Percentiles rank a stretch among this genome's conserved stretches.
Conservation (phyloP, 768 basidiomycete species). For the Podaxis rugospora region DNA sequence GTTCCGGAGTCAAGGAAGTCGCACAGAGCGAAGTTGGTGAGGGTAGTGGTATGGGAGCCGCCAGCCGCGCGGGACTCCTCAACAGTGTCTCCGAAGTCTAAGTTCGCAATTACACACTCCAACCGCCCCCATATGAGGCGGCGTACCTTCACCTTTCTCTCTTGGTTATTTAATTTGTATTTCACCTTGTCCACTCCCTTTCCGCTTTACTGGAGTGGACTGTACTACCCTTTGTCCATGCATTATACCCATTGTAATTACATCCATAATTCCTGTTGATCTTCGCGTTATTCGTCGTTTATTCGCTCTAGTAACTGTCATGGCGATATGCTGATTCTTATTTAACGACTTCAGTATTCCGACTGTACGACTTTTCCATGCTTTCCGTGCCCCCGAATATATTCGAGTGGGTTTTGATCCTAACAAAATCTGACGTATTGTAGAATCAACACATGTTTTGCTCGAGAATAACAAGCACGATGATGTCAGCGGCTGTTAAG, state of each 20-base stretch:
- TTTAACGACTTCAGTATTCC: background rate
- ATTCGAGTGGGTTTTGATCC: background rate
- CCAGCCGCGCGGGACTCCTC: constrained; percentile 49
- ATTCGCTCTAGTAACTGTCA: background rate
- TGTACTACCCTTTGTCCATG: background rate
- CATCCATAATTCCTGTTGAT: background rate
- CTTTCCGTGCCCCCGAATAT: background rate
- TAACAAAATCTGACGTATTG: too few species aligned
- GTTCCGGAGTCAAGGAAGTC: constrained; percentile 19
- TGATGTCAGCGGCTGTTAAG: too few species aligned
- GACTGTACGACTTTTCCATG: background rate
- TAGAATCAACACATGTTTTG: too few species aligned
- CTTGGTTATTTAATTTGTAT: background rate
- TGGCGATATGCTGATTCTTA: background rate
- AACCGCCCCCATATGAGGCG: background rate
- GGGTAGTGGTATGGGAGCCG: constrained; percentile 30
- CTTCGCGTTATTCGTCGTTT: background rate
- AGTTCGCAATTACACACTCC: constrained; percentile 5
- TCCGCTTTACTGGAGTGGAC: background rate
- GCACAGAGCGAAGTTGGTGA: constrained; percentile 36
- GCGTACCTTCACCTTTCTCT: background rate
- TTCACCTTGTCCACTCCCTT: background rate
- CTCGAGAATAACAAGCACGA: too few species aligned
- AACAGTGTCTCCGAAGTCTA: constrained; percentile 45
- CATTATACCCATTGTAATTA: background rate